phyloP scores from a whole-genome alignment of 2,329 filamentous ascomycete genomes.

The Neofusicoccum sp. region DNA sequence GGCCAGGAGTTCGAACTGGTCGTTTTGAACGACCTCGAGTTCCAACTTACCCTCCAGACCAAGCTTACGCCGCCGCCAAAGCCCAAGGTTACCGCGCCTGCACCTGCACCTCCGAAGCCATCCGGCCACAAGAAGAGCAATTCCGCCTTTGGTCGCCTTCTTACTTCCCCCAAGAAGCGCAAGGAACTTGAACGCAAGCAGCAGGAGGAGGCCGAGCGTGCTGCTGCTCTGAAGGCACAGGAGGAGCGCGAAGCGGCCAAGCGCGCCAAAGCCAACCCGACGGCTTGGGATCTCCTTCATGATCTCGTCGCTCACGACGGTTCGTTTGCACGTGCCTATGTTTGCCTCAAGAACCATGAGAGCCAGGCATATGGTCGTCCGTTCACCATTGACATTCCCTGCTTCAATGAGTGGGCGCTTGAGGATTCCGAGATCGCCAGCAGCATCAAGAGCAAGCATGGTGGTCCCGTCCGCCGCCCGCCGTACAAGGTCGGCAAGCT shows the following conservation, averaged over 20 bases:
- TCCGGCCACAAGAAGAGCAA: slow-evolving; percentile 71
- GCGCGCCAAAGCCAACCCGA: slow-evolving; percentile 61
- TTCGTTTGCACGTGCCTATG: slow-evolving; percentile 91
- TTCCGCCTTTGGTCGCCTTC: slow-evolving; percentile 79
- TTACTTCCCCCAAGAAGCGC: slow-evolving; percentile 89
- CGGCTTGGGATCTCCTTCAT: slow-evolving; percentile 83
- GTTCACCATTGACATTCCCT: slow-evolving; percentile 84
- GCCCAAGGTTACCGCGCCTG: slow-evolving; percentile 38
- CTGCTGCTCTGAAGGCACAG: slow-evolving; percentile 55
- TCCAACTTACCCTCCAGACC: slow-evolving; percentile 94
- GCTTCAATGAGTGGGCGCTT: slow-evolving; percentile 98
- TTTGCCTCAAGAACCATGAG: slow-evolving; percentile 93
- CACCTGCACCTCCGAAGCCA: slow-evolving; percentile 62
- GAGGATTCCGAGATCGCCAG: slow-evolving; percentile 73
- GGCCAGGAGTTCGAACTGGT: slow-evolving; percentile 98
- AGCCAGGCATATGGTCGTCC: slow-evolving; percentile 84
- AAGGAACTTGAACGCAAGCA: slow-evolving; percentile 88
- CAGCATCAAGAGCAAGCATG: slow-evolving; percentile 91
- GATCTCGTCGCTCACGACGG: slow-evolving; percentile 88
- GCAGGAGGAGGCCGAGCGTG: slow-evolving; percentile 78
- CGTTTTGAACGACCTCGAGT: slow-evolving; percentile 96
- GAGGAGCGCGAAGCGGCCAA: slow-evolving; percentile 51
- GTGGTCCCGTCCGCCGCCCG: slow-evolving; percentile 73
- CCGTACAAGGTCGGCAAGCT: slow-evolving; percentile 98
- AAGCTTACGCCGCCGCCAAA: slow-evolving; percentile 79